These are phyloP conservation scores for Huntiella moniliformis DNA, from an alignment of 2,329 filamentous ascomycete genomes.

Conservation along the genomic window DNA sequence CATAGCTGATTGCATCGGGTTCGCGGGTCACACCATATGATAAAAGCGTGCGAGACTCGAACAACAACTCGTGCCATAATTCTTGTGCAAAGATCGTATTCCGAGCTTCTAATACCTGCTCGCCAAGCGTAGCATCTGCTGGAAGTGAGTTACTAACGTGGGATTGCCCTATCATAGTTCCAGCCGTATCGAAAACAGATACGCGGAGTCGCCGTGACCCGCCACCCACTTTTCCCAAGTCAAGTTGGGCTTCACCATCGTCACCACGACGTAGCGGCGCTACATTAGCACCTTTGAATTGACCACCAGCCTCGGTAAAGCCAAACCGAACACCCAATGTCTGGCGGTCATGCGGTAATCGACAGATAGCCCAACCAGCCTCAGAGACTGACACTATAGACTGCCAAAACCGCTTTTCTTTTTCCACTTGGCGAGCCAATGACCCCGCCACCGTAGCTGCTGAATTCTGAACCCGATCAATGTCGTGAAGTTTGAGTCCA, in stretches of 20 bases:
- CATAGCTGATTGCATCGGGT: slow-evolving; percentile 37
- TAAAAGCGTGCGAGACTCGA: slow-evolving; percentile 57
- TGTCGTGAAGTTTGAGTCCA: slow-evolving; percentile 62
- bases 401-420: slow-evolving; percentile 77
- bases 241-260: slow-evolving; percentile 58
- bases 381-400: slow-evolving; percentile 66
- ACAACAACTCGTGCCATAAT: slow-evolving; percentile 72
- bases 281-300: slow-evolving; percentile 52
- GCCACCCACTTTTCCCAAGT: slow-evolving; percentile 35
- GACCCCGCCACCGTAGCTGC: slow-evolving; percentile 53
- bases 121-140: slow-evolving; percentile 39
- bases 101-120: slow-evolving; percentile 53
- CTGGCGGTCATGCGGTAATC: slow-evolving; percentile 52
- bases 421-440: slow-evolving; percentile 56
- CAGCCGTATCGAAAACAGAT: slow-evolving; percentile 33
- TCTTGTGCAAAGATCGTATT: slow-evolving; percentile 72
- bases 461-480: slow-evolving; percentile 55
- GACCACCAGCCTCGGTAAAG: slow-evolving; percentile 52
- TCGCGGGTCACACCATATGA: slow-evolving; percentile 51
- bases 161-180: slow-evolving; percentile 38
- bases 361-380: slow-evolving; percentile 71
- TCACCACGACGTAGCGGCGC: slow-evolving; percentile 58
- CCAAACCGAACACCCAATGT: slow-evolving; percentile 76
- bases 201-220: slow-evolving; percentile 47
- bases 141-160: slow-evolving; percentile 26